Evolutionary conservation across 1,284 basidiomycete genomes (phyloP).

Genomic region (Ustilago nuda): DNA sequence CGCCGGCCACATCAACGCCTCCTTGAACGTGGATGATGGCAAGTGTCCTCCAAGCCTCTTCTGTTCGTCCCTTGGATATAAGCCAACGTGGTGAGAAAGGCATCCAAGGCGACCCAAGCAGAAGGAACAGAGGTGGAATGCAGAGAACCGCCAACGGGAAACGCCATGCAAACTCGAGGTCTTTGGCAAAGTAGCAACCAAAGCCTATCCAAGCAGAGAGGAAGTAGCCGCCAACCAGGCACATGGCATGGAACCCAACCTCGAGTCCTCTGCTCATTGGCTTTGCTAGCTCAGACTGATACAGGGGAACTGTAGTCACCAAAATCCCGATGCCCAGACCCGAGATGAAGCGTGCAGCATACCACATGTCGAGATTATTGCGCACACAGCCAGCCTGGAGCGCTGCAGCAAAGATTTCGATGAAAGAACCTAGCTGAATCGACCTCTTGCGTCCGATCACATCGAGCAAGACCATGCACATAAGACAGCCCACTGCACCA

Average conservation of each 20-base stretch:
- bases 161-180: constrained; percentile 7
- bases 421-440: constrained; percentile 4
- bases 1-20: not conserved
- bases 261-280: constrained; percentile 6
- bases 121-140: not conserved
- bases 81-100: constrained; percentile 5
- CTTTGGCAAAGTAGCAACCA: constrained; percentile 1
- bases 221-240: not conserved
- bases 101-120: not conserved
- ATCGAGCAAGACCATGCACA: constrained; percentile 1
- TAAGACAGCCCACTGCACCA: constrained; percentile 1
- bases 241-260: constrained; percentile 5
- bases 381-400: constrained; percentile 2
- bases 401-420: constrained; percentile 1
- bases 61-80: not conserved
- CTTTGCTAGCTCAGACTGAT: constrained; percentile 3
- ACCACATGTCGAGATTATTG: not conserved
- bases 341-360: constrained; percentile 2
- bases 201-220: constrained; percentile 4
- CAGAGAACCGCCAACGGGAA: not conserved
- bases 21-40: not conserved
- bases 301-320: not conserved
- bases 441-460: constrained; percentile 2
- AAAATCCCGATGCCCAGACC: not conserved
- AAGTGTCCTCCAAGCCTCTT: constrained; percentile 2